Conservation (phyloP, 2,329 filamentous ascomycete genomes). For the Microdochium nivale region DNA sequence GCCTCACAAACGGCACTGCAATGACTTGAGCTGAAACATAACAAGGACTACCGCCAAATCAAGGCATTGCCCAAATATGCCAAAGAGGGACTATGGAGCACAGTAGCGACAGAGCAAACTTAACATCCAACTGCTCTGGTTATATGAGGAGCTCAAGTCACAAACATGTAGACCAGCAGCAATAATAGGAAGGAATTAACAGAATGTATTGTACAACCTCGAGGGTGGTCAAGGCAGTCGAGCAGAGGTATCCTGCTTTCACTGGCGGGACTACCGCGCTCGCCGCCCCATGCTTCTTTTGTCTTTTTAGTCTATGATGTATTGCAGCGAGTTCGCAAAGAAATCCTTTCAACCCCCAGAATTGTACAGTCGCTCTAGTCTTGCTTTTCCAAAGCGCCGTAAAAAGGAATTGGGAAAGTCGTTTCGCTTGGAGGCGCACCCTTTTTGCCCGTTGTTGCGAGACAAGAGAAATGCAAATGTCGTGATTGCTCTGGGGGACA, state of each 20-base stretch:
- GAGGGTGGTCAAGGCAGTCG: conserved; percentile 7
- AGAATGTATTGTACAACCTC: conserved; percentile 22
- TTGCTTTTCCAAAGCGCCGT: neutral
- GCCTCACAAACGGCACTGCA: too few species aligned
- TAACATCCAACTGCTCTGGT: too few species aligned
- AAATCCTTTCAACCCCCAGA: neutral
- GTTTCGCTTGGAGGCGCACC: too few species aligned
- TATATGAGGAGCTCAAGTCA: too few species aligned
- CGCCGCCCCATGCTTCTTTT: conserved; percentile 14
- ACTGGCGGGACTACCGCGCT: neutral
- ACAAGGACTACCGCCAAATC: too few species aligned
- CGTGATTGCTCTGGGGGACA: neutral
- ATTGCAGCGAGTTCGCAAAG: conserved; percentile 2
- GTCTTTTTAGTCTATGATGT: conserved; percentile 15
- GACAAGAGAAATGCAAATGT: neutral
- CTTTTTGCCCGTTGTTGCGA: neutral
- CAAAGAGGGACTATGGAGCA: too few species aligned
- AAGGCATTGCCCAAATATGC: too few species aligned
- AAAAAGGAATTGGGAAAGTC: too few species aligned
- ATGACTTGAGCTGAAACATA: too few species aligned
- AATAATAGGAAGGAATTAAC: neutral
- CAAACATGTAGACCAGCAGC: too few species aligned
- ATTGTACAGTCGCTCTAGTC: neutral
- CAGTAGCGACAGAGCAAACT: too few species aligned
- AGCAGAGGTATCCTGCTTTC: neutral